Percentiles rank a stretch among this genome's conserved stretches.
Conservation (phyloP, 768 basidiomycete species). For the Podaxis carcinomalis region DNA sequence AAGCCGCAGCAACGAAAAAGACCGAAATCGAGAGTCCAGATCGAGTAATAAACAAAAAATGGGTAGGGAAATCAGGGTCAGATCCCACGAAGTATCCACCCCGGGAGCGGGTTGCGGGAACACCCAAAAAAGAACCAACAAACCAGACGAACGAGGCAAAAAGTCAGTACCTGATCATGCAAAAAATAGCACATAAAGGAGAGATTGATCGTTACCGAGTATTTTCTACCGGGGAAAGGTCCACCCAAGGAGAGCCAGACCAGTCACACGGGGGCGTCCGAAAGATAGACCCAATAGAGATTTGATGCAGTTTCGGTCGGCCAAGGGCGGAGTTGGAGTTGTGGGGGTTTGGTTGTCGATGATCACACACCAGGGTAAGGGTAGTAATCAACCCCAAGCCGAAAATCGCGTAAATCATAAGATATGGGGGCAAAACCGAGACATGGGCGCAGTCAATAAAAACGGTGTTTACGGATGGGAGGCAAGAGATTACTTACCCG, state of each 20-base stretch:
- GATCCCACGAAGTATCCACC: background rate
- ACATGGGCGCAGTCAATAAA: background rate
- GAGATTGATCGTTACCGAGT: slow-evolving; percentile 29
- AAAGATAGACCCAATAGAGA: background rate
- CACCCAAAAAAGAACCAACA: background rate
- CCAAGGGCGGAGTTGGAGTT: background rate
- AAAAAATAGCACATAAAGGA: slow-evolving; percentile 3
- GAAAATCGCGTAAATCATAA: background rate
- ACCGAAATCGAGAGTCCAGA: slow-evolving; percentile 1
- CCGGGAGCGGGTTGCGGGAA: background rate
- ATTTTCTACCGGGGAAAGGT: slow-evolving; percentile 30
- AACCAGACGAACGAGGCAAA: background rate
- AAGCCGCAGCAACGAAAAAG: background rate
- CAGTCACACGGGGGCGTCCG: background rate
- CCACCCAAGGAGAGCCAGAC: background rate
- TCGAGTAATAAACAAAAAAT: slow-evolving; percentile 1
- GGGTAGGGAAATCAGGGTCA: slow-evolving; percentile 2
- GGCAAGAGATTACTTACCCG: slow-evolving; percentile 37
- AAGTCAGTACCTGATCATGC: slow-evolving; percentile 4
- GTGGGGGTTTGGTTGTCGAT: too few relatives aligned
- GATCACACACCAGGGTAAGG: background rate
- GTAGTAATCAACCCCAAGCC: background rate
- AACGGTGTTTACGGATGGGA: slow-evolving; percentile 1
- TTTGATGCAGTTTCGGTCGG: background rate
- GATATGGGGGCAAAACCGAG: background rate